phyloP scores from a whole-genome alignment of 805 yeast genomes.

The Priceomyces medius region DNA sequence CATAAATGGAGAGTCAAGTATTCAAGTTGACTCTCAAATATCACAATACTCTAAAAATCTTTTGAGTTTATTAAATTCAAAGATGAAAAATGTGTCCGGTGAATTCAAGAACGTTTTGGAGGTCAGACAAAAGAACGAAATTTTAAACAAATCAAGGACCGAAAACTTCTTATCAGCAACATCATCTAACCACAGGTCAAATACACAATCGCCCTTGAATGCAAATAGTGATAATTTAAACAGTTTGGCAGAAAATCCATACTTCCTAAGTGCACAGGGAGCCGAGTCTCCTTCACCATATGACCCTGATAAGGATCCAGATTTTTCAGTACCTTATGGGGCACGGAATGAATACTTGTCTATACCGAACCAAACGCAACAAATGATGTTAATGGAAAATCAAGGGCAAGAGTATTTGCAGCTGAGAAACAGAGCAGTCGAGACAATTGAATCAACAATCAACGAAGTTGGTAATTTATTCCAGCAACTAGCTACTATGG shows the following conservation, averaged over 20 bases:
- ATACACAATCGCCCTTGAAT: constrained; percentile 28
- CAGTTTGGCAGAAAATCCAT: constrained; percentile 41
- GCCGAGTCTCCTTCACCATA: constrained; percentile 16
- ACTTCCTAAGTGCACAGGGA: constrained; percentile 18
- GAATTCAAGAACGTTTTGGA: constrained; percentile 89
- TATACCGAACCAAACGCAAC: constrained; percentile 79
- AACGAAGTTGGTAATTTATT: constrained; percentile 94
- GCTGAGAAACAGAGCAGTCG: constrained; percentile 87
- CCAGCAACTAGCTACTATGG: constrained; percentile 96
- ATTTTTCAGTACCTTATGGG: constrained; percentile 24
- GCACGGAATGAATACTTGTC: constrained; percentile 52
- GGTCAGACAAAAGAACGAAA: constrained; percentile 78
- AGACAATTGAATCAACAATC: constrained; percentile 94
- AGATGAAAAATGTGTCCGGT: constrained; percentile 88
- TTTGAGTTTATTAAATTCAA: constrained; percentile 79
- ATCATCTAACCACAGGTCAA: constrained; percentile 23
- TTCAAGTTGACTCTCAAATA: constrained; percentile 56
- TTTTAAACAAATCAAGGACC: constrained; percentile 75
- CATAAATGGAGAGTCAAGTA: constrained; percentile 44
- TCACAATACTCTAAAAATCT: constrained; percentile 80
- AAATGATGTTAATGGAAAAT: constrained; percentile 75
- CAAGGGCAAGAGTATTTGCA: constrained; percentile 74
- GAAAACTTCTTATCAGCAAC: constrained; percentile 71
- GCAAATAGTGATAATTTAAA: constrained; percentile 13
- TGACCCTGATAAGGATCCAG: constrained; percentile 29